Conservation (phyloP, 305 asterid species). For the Solanum hybrid region DNA sequence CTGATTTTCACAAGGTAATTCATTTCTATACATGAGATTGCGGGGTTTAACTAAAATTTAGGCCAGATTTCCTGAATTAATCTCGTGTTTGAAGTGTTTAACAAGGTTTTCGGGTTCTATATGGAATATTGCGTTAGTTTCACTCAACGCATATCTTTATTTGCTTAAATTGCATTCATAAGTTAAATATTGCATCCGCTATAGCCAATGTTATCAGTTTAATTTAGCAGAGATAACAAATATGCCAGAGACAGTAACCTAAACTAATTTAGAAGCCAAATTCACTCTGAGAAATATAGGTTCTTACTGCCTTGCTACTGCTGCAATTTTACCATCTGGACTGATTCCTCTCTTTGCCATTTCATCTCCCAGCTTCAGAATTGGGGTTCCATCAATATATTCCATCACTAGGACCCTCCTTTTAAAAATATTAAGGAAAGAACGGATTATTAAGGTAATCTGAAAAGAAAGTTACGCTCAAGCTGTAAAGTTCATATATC, state of each 20-base stretch:
- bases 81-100: not conserved
- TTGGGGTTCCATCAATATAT: conserved; percentile 80
- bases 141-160: not conserved
- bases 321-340: conserved; percentile 81
- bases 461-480: not conserved
- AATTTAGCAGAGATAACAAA: not conserved
- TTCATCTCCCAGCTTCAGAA: conserved; percentile 85
- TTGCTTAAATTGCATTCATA: not conserved
- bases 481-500: not conserved
- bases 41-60: not conserved
- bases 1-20: not conserved
- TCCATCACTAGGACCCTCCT: conserved; percentile 94
- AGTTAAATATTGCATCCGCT: not conserved
- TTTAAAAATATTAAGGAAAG: conserved; percentile 6
- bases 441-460: not conserved
- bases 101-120: not conserved
- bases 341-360: conserved; percentile 84
- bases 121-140: not conserved
- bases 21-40: not conserved
- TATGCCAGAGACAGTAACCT: not conserved
- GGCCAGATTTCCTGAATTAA: not conserved
- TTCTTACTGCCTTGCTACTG: conserved; percentile 94
- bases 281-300: conserved; percentile 26
- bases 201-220: not conserved
- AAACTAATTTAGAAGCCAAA: not conserved